A percentile compares a stretch with the other conserved stretches of the same genome.
phyloP scores from a whole-genome alignment of 306 rosid species.

The Fragaria ananassa region DNA sequence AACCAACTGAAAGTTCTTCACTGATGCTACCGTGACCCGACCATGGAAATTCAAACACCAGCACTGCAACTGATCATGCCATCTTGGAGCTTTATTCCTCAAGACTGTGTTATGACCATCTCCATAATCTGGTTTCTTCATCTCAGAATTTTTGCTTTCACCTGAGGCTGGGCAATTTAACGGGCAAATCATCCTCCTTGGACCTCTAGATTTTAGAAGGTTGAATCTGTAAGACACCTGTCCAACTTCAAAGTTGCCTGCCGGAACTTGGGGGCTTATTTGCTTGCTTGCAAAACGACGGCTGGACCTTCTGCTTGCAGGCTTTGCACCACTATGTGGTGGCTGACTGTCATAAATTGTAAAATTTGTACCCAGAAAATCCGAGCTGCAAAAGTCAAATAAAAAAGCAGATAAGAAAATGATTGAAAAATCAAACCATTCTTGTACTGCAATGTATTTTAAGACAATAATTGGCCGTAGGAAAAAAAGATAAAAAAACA shows the following conservation, averaged over 20 bases:
- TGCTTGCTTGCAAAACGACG: slow-evolving; percentile 96
- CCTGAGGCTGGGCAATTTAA: slow-evolving; percentile 51
- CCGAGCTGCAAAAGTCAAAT: slow-evolving; percentile 64
- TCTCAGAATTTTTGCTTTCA: slow-evolving; percentile 41
- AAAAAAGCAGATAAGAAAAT: slow-evolving; percentile 13
- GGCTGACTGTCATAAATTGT: slow-evolving; percentile 87
- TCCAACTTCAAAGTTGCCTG: slow-evolving; percentile 90
- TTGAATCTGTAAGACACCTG: slow-evolving; percentile 88
- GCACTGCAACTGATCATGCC: slow-evolving; percentile 95
- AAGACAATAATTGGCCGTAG: not conserved
- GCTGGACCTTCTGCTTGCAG: slow-evolving; percentile 61
- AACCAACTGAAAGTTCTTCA: slow-evolving; percentile 91
- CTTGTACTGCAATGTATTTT: slow-evolving; percentile 1
- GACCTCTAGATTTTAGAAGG: slow-evolving; percentile 96
- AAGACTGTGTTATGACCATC: slow-evolving; percentile 52
- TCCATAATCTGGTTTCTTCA: slow-evolving; percentile 32
- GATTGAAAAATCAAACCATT: not conserved
- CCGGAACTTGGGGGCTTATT: slow-evolving; percentile 96
- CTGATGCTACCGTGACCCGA: slow-evolving; percentile 91
- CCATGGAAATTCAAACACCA: slow-evolving; percentile 99
- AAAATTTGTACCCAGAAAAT: slow-evolving; percentile 94
- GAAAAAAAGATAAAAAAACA: not conserved
- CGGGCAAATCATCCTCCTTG: slow-evolving; percentile 87
- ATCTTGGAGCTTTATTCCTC: slow-evolving; percentile 95
- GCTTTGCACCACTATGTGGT: slow-evolving; percentile 91